phyloP scores from a whole-genome alignment of 306 rosid genomes.

The Casuarina equisetifolia region DNA sequence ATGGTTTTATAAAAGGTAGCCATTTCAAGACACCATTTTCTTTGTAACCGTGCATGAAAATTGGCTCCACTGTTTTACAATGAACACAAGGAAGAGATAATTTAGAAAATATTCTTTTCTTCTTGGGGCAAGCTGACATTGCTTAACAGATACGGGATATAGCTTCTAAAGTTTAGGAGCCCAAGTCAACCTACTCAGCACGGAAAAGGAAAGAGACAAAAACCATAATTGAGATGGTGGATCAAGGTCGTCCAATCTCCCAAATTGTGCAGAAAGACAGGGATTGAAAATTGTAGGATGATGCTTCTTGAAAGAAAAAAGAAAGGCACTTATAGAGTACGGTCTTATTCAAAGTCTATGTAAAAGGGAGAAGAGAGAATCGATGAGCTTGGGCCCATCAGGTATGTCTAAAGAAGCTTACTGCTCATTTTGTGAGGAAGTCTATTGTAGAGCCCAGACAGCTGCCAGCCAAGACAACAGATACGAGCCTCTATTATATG shows the following conservation, averaged over 20 bases:
- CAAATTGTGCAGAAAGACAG: no score
- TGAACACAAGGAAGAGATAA: constrained; percentile 2
- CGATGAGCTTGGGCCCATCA: no score
- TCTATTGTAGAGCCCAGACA: no score
- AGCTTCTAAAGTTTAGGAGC: constrained; percentile 17
- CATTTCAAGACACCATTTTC: constrained; percentile 12
- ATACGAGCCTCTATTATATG: no score
- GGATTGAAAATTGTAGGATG: no score
- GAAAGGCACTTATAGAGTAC: no score
- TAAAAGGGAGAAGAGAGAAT: no score
- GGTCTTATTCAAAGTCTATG: no score
- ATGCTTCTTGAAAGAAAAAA: no score
- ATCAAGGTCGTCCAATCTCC: background rate
- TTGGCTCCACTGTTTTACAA: constrained; percentile 12
- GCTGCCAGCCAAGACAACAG: no score
- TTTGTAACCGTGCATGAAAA: constrained; percentile 4
- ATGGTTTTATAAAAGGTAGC: background rate
- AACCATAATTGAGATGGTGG: constrained; percentile 26
- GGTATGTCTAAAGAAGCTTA: no score
- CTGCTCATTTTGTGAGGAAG: no score
- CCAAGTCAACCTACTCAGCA: constrained; percentile 24
- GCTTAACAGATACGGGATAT: constrained; percentile 24
- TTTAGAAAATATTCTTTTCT: constrained; percentile 18
- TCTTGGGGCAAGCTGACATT: constrained; percentile 38
- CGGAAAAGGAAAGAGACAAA: constrained; percentile 24